Evolutionary conservation across 2,329 filamentous ascomycete species (phyloP).

Genomic region (Talaromyces verruculosus): DNA sequence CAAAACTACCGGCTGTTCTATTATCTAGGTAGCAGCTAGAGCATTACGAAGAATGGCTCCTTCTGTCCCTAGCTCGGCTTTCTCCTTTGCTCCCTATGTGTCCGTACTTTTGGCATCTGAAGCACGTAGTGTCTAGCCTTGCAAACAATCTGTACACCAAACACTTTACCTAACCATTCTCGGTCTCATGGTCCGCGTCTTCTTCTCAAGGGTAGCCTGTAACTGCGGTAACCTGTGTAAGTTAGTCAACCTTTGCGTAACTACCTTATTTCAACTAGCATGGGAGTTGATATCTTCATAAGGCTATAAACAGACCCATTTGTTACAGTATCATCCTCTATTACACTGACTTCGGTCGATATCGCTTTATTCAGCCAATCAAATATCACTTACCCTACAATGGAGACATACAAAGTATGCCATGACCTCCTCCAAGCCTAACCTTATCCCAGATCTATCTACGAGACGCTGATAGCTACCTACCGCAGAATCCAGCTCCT

Average conservation of each 20-base stretch:
- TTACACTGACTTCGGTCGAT: background rate
- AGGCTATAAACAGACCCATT: too few species aligned
- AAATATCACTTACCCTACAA: background rate
- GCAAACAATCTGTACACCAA: too few species aligned
- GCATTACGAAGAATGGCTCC: too few species aligned
- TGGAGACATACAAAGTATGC: background rate
- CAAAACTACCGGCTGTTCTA: background rate
- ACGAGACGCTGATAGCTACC: background rate
- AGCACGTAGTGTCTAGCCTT: too few species aligned
- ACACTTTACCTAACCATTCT: too few species aligned
- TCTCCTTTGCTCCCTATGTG: background rate
- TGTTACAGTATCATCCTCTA: background rate
- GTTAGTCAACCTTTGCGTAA: background rate
- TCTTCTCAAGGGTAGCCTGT: too few species aligned
- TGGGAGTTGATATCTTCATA: background rate
- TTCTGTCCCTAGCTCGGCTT: too few species aligned
- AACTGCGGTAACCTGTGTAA: too few species aligned
- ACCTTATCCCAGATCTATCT: background rate
- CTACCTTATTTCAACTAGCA: background rate
- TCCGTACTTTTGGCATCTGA: too few species aligned
- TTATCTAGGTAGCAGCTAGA: too few species aligned
- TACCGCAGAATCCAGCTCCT: background rate
- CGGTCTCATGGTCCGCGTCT: background rate
- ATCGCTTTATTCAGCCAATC: background rate
- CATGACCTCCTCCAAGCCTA: background rate